A percentile compares a stretch with the other conserved stretches of the same genome.
phyloP scores from a whole-genome alignment of 1,284 basidiomycete genomes.

The Ustilago vetiveriae region DNA sequence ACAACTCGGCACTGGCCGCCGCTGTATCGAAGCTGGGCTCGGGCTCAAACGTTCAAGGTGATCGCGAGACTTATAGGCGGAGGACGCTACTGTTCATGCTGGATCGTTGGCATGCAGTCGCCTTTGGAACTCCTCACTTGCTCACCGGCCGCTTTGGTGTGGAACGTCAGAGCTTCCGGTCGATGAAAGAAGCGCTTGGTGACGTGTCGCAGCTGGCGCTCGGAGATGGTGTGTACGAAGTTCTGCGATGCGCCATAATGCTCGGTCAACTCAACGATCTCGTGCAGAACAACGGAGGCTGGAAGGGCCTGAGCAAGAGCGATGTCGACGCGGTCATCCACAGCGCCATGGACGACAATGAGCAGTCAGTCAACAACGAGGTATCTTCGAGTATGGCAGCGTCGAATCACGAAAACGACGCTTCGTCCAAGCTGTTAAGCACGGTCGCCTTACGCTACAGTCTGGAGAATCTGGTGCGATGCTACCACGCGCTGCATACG shows the following conservation, averaged over 20 bases:
- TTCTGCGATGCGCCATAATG: slow-evolving; percentile 44
- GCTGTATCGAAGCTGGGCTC: slow-evolving; percentile 51
- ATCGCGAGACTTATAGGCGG: slow-evolving; percentile 34
- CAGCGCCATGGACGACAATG: slow-evolving; percentile 28
- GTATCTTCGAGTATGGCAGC: slow-evolving; percentile 3
- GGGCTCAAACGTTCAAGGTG: slow-evolving; percentile 15
- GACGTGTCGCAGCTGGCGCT: slow-evolving; percentile 30
- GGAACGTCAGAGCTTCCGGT: slow-evolving; percentile 34
- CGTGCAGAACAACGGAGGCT: slow-evolving; percentile 40
- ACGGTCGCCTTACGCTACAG: slow-evolving; percentile 36
- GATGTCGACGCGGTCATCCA: slow-evolving; percentile 49
- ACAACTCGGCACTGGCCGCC: slow-evolving; percentile 49
- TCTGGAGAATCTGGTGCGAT: slow-evolving; percentile 25
- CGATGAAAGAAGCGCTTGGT: slow-evolving; percentile 40
- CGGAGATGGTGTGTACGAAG: slow-evolving; percentile 33
- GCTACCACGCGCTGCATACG: slow-evolving; percentile 40
- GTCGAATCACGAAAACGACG: not conserved
- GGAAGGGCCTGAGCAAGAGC: slow-evolving; percentile 39
- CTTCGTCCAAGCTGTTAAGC: slow-evolving; percentile 5
- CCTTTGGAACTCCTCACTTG: slow-evolving; percentile 42
- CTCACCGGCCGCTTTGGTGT: slow-evolving; percentile 40
- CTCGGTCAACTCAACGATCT: slow-evolving; percentile 44
- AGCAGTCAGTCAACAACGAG: not conserved
- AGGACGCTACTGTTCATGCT: slow-evolving; percentile 45
- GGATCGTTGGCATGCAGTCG: slow-evolving; percentile 52